Evolutionary conservation across 345 rosid genomes (phyloP), one percentile per base, ranked within the genome.

Genomic region (Geranium brycei): DNA sequence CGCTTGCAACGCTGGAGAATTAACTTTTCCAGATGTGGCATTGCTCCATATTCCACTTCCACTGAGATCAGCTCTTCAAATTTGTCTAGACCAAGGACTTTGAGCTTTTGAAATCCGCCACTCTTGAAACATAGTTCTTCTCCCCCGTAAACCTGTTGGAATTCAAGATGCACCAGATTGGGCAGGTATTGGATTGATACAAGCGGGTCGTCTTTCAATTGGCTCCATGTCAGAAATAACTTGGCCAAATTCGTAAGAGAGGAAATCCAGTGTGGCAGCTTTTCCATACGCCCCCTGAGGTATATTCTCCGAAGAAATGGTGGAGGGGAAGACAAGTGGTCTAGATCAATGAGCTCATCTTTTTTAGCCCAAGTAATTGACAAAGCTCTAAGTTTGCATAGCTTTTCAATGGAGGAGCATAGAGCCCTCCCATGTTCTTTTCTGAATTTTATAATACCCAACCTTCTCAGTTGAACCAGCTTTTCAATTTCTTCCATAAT

Each of bases 51-150:
- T 23, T 69, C 62, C 17, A 76, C 31, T 17, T 61, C 40, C 4
- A 79, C 57, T 35, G 3, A 32, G 35, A 23, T 69, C 1, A 79
- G 75, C 23, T 72, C 61, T 12, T 71, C 70, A 38, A 73, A 71
- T 16, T 74, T 51, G 14, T 68, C 73, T 3, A 79, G 66, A 16
- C 74, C 73, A 0, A 80, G 17, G 19, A 40, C 31, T 64, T 63
- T 69, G 4, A 80, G 77, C 63, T 67, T 71, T 68, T 60, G 23
- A 32, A 77, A 80, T 17, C 84, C 75, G 12, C 71, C 63, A 4
- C 64, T 69, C 31, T 23, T 60, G 19, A 75, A 77, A 7, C 19
- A 19, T 16, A 75, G 15, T 1, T 28, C 35, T 17, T 72, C 51
- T 40, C 84, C 78, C 4, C 63, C 64, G 1, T 68, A 71, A 3